Base-by-base conservation (phyloP, 208 protist species). In the Crithidia thermophila region DNA sequence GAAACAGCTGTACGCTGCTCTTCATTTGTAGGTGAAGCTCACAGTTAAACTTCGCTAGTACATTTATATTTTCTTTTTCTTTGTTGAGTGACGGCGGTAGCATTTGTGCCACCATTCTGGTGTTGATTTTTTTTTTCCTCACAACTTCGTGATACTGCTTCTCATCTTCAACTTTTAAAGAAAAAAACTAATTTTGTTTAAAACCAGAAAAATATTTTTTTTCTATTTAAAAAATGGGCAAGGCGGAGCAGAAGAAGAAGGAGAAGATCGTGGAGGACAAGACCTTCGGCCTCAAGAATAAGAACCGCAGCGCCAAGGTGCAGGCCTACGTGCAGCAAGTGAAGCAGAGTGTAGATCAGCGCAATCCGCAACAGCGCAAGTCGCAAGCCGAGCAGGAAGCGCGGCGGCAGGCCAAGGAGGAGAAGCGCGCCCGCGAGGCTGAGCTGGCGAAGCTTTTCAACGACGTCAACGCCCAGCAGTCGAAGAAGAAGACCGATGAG, bases 211-310 rank as follows among this genome's bases (percentile, higher is more conserved):
- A n/a, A n/a, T n/a, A n/a, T n/a, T 53, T 36, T 31, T 36, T 36
- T 36, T 36, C 13, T 36, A 43, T 28, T n/a, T 25, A 66, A 52
- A 57, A n/a, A 47, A 75, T 75, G 69, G 69, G 69, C 63, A 94
- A 94, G 67, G 75, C 85, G 0, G 89, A 94, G 42, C 83, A 88
- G 55, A 96, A 96, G 71, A 77, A 79, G 49, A 90, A 94, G 74
- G 91, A 94, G 31, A 97, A 97, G 69, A 84, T 97, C 20, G 75
- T 97, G 0, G 91, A 97, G 68, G 91, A 97, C 70, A 95, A 94
- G 77, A 97, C 91, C 27, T 97, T 97, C 64, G 93, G 93, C 30
- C 81, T 97, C 25, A 97, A 97, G 66, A 97, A 97, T 74, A 97
- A 97, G 56, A 97, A 97, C 68, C 85, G 90, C 27, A 93, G 83